These are phyloP conservation scores for Obelidium mucronatum DNA, from an alignment of 192 early-diverging fungal species.

Conservation along the genomic window DNA sequence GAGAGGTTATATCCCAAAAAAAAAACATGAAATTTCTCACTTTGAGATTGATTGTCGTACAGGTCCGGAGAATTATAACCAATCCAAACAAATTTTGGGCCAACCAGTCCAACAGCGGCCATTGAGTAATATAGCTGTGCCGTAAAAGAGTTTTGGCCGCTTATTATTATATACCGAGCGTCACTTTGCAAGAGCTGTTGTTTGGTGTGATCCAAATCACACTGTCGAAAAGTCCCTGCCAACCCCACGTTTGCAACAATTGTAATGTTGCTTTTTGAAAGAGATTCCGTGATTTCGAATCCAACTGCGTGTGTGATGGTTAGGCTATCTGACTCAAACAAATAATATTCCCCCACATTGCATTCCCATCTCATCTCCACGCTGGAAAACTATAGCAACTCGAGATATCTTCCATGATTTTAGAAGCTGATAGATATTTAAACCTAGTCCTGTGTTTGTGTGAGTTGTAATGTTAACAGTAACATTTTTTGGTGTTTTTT, in stretches of 20 bases:
- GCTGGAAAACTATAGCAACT: background rate
- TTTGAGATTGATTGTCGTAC: background rate
- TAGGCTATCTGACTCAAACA: background rate
- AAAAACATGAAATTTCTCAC: background rate
- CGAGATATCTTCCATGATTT: background rate
- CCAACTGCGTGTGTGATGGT: background rate
- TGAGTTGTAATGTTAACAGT: too few species aligned
- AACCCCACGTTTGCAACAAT: too few species aligned
- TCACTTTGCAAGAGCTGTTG: background rate
- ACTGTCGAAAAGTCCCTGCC: too few species aligned
- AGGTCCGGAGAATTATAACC: background rate
- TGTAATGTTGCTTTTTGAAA: too few species aligned
- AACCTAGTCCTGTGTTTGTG: background rate
- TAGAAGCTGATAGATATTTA: background rate
- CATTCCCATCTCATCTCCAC: background rate
- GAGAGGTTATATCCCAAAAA: too few species aligned
- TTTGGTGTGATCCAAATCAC: too few species aligned
- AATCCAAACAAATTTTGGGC: conserved; percentile 5
- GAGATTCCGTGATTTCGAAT: background rate
- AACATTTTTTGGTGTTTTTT: background rate
- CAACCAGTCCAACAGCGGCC: background rate
- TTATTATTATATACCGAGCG: background rate
- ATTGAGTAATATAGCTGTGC: background rate
- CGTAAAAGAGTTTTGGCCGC: background rate
- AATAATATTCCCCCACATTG: background rate